These are phyloP conservation scores for Athelia sp. DNA, from an alignment of 1,284 basidiomycete genomes.

Conservation along the genomic window DNA sequence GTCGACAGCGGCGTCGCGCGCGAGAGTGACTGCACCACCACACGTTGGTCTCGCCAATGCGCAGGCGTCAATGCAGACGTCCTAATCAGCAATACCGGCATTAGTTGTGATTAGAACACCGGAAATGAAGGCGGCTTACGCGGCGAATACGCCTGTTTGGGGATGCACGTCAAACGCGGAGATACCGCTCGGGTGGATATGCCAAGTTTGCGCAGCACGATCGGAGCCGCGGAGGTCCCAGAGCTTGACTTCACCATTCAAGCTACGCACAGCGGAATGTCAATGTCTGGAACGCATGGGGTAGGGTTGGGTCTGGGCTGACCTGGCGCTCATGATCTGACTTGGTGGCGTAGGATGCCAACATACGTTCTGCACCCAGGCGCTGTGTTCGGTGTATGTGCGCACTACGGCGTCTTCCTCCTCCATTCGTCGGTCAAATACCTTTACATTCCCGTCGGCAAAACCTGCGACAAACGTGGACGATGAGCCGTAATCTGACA, in stretches of 20 bases:
- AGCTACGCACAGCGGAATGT: conserved; percentile 40
- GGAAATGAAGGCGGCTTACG: conserved; percentile 46
- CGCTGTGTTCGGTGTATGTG: conserved; percentile 78
- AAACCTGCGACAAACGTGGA: conserved; percentile 90
- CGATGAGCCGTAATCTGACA: conserved; percentile 74
- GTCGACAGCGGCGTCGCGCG: conserved; percentile 39
- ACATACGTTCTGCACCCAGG: conserved; percentile 90
- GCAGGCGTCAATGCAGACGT: conserved; percentile 55
- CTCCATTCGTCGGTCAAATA: conserved; percentile 89
- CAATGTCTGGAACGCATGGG: neutral
- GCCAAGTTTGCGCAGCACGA: conserved; percentile 59
- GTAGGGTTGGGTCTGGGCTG: conserved; percentile 15
- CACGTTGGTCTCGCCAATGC: conserved; percentile 60
- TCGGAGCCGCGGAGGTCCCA: conserved; percentile 86
- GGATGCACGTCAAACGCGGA: conserved; percentile 88
- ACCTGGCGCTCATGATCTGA: conserved; percentile 91
- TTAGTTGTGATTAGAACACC: neutral
- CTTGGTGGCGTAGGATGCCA: conserved; percentile 73
- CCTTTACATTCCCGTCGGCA: conserved; percentile 86
- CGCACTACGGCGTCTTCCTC: conserved; percentile 84
- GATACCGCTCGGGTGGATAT: conserved; percentile 69
- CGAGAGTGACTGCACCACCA: conserved; percentile 52
- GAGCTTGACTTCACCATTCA: conserved; percentile 87
- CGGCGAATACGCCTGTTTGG: conserved; percentile 81
- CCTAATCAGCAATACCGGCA: conserved; percentile 28